Conservation (phyloP, 352 stramenopile species). For the Phytophthora cryptogea region DNA sequence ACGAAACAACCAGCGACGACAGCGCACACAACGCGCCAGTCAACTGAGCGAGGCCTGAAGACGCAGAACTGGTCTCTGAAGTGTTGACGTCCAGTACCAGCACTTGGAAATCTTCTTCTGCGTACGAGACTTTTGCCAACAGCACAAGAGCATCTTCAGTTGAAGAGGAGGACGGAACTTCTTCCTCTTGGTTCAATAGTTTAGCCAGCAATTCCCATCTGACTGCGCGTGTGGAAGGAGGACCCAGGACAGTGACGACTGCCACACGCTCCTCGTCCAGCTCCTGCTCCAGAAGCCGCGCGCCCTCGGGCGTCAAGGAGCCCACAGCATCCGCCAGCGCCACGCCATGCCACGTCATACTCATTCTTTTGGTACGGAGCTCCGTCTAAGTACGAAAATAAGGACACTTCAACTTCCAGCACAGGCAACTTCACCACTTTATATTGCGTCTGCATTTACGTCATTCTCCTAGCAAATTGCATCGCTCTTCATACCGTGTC, state of each 20-base stretch:
- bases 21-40: constrained; percentile 54
- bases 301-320: constrained; percentile 37
- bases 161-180: not conserved
- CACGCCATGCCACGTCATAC: constrained; percentile 48
- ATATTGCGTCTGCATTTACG: no score
- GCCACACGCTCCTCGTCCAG: constrained; percentile 57
- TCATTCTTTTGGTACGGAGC: constrained; percentile 31
- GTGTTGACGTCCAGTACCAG: constrained; percentile 52
- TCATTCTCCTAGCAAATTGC: no score
- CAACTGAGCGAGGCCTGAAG: constrained; percentile 25
- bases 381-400: constrained; percentile 18
- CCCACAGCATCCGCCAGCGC: constrained; percentile 44
- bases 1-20: constrained; percentile 69
- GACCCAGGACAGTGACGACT: constrained; percentile 50
- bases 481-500: no score
- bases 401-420: constrained; percentile 12
- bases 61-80: not conserved
- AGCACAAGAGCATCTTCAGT: constrained; percentile 35
- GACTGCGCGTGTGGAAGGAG: constrained; percentile 32
- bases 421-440: no score
- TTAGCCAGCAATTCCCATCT: constrained; percentile 40
- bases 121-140: constrained; percentile 44
- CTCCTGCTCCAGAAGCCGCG: constrained; percentile 45
- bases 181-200: constrained; percentile 17
- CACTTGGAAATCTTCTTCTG: constrained; percentile 58